phyloP scores from a whole-genome alignment of 192 early-diverging fungal species.

The Podila epigama region DNA sequence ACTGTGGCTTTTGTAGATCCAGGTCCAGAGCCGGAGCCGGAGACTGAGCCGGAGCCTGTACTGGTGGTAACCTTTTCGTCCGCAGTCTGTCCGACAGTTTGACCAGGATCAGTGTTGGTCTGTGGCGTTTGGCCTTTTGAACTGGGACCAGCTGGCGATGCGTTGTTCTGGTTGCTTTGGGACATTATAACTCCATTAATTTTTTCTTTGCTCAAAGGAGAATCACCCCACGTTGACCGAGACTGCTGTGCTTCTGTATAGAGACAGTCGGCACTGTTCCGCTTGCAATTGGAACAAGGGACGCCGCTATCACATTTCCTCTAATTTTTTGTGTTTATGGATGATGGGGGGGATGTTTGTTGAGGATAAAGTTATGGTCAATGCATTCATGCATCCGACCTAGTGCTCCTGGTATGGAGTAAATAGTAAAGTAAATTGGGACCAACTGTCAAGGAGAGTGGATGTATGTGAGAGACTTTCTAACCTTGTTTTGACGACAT shows the following conservation, averaged over 20 bases:
- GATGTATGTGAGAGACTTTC: background rate
- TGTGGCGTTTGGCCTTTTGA: background rate
- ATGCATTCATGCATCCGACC: background rate
- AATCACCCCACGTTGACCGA: slow-evolving; percentile 44
- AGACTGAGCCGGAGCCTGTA: background rate
- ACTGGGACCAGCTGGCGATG: background rate
- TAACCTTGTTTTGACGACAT: slow-evolving; percentile 48
- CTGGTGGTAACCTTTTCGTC: background rate
- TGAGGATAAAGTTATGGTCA: background rate
- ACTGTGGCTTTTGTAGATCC: background rate
- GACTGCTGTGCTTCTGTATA: slow-evolving; percentile 49
- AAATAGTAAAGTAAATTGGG: no score
- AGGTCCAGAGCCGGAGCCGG: background rate
- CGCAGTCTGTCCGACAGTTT: background rate
- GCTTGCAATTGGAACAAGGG: slow-evolving; percentile 46
- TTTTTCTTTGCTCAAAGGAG: slow-evolving; percentile 37
- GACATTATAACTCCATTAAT: slow-evolving; percentile 18
- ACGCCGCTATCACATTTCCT: slow-evolving; percentile 46
- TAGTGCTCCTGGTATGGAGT: background rate
- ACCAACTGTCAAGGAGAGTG: background rate
- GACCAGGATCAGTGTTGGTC: background rate
- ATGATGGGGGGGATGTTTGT: no score
- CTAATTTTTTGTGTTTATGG: no score
- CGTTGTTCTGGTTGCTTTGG: background rate
- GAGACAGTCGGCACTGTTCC: slow-evolving; percentile 40